Evolutionary conservation across 306 rosid species (phyloP).

Genomic region (Pyrus betulifolia): DNA sequence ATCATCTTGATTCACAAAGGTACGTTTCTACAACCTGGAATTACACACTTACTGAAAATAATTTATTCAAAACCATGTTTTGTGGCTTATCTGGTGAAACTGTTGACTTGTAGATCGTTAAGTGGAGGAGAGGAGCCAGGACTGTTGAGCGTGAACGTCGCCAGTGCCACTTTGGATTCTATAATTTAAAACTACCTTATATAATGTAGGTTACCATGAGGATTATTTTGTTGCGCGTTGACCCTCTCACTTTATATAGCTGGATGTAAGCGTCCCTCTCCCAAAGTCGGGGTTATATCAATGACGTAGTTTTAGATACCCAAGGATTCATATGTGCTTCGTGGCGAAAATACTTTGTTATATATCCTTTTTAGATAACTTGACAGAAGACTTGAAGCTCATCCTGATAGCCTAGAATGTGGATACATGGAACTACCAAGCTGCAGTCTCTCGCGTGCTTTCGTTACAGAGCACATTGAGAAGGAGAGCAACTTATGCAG

Average conservation of each 20-base stretch:
- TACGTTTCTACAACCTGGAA: slow-evolving; percentile 4
- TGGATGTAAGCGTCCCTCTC: slow-evolving; percentile 1
- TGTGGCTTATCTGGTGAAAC: slow-evolving; percentile 5
- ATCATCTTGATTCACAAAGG: slow-evolving; percentile 29
- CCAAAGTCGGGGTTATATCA: not conserved
- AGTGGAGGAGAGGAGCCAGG: slow-evolving; percentile 20
- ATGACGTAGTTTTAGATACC: not conserved
- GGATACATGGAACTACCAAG: not conserved
- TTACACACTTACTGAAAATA: not conserved
- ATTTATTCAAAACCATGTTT: not conserved
- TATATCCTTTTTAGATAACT: not conserved
- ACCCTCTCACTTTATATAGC: not conserved
- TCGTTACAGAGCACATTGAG: too few species aligned
- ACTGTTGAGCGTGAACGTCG: slow-evolving; percentile 1
- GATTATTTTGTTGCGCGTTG: slow-evolving; percentile 26
- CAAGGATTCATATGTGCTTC: not conserved
- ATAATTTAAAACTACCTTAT: slow-evolving; percentile 5
- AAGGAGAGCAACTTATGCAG: not conserved
- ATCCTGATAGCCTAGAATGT: not conserved
- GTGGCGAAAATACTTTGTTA: not conserved
- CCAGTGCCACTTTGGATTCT: slow-evolving; percentile 12
- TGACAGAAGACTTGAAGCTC: not conserved
- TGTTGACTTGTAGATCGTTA: slow-evolving; percentile 16
- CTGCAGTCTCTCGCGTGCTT: not conserved
- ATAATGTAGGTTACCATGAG: slow-evolving; percentile 9